Base-by-base conservation (phyloP, 1,284 basidiomycete species). In the Phylloporus sp. region DNA sequence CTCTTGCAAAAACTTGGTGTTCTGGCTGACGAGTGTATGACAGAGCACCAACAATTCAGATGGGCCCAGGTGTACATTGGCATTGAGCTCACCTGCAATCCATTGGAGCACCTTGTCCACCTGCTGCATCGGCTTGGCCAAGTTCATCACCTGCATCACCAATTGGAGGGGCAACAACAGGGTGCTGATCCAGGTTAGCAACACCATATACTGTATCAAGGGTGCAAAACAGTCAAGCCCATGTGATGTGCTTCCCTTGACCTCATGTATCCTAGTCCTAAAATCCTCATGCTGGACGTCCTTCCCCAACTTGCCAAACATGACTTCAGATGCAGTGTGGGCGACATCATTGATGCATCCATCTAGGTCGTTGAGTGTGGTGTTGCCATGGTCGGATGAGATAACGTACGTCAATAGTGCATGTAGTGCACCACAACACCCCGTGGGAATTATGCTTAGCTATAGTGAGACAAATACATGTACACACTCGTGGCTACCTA, bases 251-350 rank as follows among this genome's bases (percentile, higher is more conserved):
- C 94, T 93, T 5, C 87, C 84, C 47, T 90, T 86, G 26, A 96
- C 96, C 79, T 98, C 96, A 28, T 91, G 86, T 88, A 95, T 93
- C 78, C 95, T 98, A 22, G 95, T 97, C 81, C 92, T 95, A 87
- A 96, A 98, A 31, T 92, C 96, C 69, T 97, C 95, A 5, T 91
- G 85, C 57, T 91, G 88, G 0, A 94, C 91, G 72, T 98, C 95
- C 75, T 95, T 94, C 15, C 93, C 94, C 0, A 95, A 96, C 72
- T 95, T 90, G 20, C 97, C 97, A 73, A 98, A 98, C 59, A 98
- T 86, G 62, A 98, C 97, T 72, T 98, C 97, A 1, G 93, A 89
- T 3, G 95, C 90, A 40, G 98, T 81, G 70, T 93, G 86, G 1
- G 92, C 90, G 2, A 94, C 82, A 68, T 94, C 91, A 42, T 85